A percentile compares a stretch with the other conserved stretches of the same genome.
phyloP scores from a whole-genome alignment of 1,284 basidiomycete species.

The Cutaneotrichosporon sp. region DNA sequence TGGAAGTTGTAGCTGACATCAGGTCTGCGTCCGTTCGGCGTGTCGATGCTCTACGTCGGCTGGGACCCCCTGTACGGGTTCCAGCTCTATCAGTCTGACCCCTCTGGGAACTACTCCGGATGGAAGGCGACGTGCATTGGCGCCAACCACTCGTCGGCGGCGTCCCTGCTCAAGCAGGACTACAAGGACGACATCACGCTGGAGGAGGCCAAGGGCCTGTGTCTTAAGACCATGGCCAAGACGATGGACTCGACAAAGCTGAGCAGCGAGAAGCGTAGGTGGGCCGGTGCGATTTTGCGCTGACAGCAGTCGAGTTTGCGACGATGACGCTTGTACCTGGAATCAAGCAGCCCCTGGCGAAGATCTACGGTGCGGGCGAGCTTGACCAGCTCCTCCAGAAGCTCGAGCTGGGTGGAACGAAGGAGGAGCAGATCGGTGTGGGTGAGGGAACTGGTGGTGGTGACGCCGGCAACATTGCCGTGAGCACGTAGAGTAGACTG shows the following conservation, averaged over 20 bases:
- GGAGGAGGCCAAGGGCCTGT: conserved; percentile 86
- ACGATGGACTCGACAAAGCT: conserved; percentile 98
- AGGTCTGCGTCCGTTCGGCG: conserved; percentile 96
- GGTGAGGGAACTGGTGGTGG: conserved; percentile 48
- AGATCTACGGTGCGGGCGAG: conserved; percentile 87
- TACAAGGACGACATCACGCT: conserved; percentile 92
- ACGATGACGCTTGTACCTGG: conserved; percentile 77
- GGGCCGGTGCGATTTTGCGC: neutral
- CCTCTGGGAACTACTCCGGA: conserved; percentile 96
- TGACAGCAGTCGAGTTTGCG: conserved; percentile 79
- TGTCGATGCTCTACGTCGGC: conserved; percentile 92
- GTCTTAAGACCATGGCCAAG: conserved; percentile 94
- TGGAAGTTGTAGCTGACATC: neutral
- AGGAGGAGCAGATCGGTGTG: conserved; percentile 54
- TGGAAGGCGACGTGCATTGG: conserved; percentile 99
- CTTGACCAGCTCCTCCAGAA: conserved; percentile 79
- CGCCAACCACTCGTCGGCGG: conserved; percentile 74
- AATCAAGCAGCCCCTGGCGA: conserved; percentile 76
- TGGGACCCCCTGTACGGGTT: conserved; percentile 94
- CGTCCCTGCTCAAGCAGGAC: conserved; percentile 83
- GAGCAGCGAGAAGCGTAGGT: conserved; percentile 86
- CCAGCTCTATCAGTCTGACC: conserved; percentile 98
- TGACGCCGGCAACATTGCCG: conserved; percentile 42
- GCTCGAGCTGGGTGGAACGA: conserved; percentile 80
- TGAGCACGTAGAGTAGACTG: conserved; percentile 35